phyloP scores from a whole-genome alignment of 805 yeast species.

The Komagataella phaffii region DNA sequence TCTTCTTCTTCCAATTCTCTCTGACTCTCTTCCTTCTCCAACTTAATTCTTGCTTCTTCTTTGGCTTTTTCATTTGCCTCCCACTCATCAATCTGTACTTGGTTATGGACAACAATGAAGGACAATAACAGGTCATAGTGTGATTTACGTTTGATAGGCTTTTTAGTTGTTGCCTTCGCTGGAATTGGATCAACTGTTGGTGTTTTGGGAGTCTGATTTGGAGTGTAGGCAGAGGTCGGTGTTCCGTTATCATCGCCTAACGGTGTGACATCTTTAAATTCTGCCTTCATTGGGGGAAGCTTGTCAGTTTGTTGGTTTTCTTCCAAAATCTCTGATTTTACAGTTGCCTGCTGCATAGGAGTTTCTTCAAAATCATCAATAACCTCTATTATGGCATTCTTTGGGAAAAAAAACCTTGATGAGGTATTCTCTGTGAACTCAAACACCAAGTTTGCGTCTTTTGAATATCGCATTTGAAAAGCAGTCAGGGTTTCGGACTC shows the following conservation, averaged over 20 bases:
- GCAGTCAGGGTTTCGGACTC: conserved; percentile 55
- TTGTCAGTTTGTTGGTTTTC: not conserved
- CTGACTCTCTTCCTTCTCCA: conserved; percentile 9
- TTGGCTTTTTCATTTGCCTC: conserved; percentile 13
- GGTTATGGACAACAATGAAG: conserved; percentile 36
- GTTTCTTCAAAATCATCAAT: conserved; percentile 16
- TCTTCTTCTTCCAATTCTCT: conserved; percentile 10
- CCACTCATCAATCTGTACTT: conserved; percentile 5
- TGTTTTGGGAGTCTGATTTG: not conserved
- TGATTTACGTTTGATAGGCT: conserved; percentile 1
- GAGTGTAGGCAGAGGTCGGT: not conserved
- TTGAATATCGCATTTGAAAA: conserved; percentile 58
- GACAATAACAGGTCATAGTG: conserved; percentile 30
- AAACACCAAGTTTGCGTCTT: conserved; percentile 63
- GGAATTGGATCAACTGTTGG: not conserved
- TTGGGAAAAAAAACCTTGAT: conserved; percentile 64
- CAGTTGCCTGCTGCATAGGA: conserved; percentile 3
- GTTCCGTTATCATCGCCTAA: conserved; percentile 2
- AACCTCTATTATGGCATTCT: conserved; percentile 61
- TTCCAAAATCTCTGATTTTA: not conserved
- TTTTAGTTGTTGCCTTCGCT: not conserved
- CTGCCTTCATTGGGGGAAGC: not conserved
- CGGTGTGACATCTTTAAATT: not conserved
- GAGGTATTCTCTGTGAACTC: conserved; percentile 76
- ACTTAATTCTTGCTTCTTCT: conserved; percentile 12